Evolutionary conservation across 1,139 yeast species (phyloP).

Genomic region (Candida sojae): DNA sequence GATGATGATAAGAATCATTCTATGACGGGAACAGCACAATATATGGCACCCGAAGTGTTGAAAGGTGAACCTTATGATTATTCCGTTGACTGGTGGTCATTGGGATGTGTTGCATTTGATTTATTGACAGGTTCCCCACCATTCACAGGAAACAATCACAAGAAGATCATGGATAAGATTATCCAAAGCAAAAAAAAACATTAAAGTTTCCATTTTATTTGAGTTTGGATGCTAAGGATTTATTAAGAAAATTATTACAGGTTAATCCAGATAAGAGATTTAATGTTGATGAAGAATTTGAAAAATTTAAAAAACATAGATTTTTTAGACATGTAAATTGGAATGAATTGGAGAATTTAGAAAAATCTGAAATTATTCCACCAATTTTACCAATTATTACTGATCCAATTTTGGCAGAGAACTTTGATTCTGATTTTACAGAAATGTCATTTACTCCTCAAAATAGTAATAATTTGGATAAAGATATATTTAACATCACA

Average conservation of each 20-base stretch:
- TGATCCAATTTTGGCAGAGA: constrained; percentile 86
- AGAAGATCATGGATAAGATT: constrained; percentile 79
- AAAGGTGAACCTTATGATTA: constrained; percentile 84
- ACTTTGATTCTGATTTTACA: constrained; percentile 87
- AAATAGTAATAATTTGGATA: constrained; percentile 10
- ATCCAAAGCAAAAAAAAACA: constrained; percentile 60
- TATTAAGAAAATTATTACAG: constrained; percentile 69
- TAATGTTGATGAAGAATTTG: constrained; percentile 55
- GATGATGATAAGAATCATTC: constrained; percentile 56
- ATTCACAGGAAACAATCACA: constrained; percentile 85
- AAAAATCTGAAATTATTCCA: constrained; percentile 47
- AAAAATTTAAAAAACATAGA: constrained; percentile 62
- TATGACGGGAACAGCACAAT: constrained; percentile 91
- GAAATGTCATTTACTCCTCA: constrained; percentile 61
- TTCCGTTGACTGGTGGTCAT: constrained; percentile 96
- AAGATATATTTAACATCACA: constrained; percentile 41
- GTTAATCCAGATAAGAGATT: constrained; percentile 76
- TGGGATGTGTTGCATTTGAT: constrained; percentile 88
- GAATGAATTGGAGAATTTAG: constrained; percentile 56
- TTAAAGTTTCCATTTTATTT: constrained; percentile 80
- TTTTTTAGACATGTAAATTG: constrained; percentile 82
- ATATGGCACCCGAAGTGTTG: constrained; percentile 94
- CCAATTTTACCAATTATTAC: constrained; percentile 88
- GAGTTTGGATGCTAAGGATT: constrained; percentile 82
- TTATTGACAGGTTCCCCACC: constrained; percentile 93